phyloP scores from a whole-genome alignment of 1,139 yeast species.

The Citeromyces siamensis region DNA sequence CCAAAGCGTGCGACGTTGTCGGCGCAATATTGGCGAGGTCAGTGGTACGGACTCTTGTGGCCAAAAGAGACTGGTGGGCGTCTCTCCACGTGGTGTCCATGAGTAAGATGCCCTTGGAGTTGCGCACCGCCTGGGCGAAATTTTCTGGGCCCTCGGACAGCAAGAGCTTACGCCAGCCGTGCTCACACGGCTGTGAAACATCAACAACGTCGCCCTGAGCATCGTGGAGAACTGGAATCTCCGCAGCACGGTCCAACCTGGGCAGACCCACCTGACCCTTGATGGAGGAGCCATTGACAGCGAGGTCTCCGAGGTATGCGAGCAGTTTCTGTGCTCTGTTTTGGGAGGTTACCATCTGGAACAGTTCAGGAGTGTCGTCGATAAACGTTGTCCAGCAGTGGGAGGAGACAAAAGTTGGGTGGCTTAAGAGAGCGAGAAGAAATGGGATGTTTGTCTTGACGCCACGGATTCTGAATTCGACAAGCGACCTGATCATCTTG shows the following conservation, averaged over 20 bases:
- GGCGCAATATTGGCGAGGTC: constrained; percentile 89
- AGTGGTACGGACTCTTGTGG: constrained; percentile 93
- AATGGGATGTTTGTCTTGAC: constrained; percentile 98
- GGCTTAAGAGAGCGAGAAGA: constrained; percentile 82
- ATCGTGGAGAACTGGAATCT: constrained; percentile 61
- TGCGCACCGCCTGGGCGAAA: constrained; percentile 81
- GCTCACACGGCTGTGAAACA: constrained; percentile 42
- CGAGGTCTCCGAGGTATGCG: constrained; percentile 81
- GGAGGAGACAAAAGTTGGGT: constrained; percentile 81
- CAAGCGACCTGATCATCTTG: constrained; percentile 92
- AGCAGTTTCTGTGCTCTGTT: constrained; percentile 94
- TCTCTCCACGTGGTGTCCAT: constrained; percentile 99
- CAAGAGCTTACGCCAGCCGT: constrained; percentile 89
- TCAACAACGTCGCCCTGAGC: constrained; percentile 46
- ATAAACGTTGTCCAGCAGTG: constrained; percentile 98
- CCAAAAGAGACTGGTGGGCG: constrained; percentile 97
- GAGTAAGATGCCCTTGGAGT: constrained; percentile 73
- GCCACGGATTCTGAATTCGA: constrained; percentile 97
- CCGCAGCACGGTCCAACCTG: constrained; percentile 62
- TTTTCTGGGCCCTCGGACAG: constrained; percentile 78
- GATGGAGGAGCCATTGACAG: constrained; percentile 90
- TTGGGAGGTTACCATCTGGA: constrained; percentile 90
- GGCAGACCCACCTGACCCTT: constrained; percentile 94
- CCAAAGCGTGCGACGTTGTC: constrained; percentile 80
- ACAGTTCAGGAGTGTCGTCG: constrained; percentile 93